phyloP scores from a whole-genome alignment of 805 yeast species.

The Tetrapisispora nanseiensis region DNA sequence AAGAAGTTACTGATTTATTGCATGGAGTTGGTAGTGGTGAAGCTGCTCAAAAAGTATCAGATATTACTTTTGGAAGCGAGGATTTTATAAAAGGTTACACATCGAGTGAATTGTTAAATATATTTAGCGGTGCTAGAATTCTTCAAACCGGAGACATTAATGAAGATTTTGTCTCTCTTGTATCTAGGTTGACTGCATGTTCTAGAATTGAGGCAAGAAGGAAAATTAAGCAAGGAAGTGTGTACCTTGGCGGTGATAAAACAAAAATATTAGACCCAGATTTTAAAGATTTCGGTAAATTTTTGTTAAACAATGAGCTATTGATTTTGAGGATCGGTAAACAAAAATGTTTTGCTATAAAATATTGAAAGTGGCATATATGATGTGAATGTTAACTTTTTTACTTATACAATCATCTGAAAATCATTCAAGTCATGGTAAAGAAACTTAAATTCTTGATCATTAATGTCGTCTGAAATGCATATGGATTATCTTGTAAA shows the following conservation, averaged over 20 bases:
- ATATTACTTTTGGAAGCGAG: slow-evolving; percentile 41
- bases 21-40: slow-evolving; percentile 76
- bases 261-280: slow-evolving; percentile 40
- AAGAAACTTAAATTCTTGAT: neutral
- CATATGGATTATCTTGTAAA: neutral
- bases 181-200: slow-evolving; percentile 39
- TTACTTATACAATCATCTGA: no score
- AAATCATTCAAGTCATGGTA: no score
- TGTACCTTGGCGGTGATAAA: slow-evolving; percentile 57
- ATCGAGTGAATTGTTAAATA: slow-evolving; percentile 10
- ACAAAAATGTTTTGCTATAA: slow-evolving; percentile 46
- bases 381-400: neutral
- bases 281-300: slow-evolving; percentile 37
- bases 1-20: slow-evolving; percentile 75
- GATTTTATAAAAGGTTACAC: neutral
- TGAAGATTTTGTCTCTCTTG: slow-evolving; percentile 37
- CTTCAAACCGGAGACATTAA: slow-evolving; percentile 22
- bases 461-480: neutral
- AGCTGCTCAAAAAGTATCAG: slow-evolving; percentile 56
- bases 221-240: slow-evolving; percentile 58
- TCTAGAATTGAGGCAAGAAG: slow-evolving; percentile 52
- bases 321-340: slow-evolving; percentile 65
- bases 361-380: neutral
- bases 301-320: slow-evolving; percentile 46
- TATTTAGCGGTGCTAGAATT: slow-evolving; percentile 16